Evolutionary conservation across 306 rosid species (phyloP).

Genomic region (Rosa multiflora): DNA sequence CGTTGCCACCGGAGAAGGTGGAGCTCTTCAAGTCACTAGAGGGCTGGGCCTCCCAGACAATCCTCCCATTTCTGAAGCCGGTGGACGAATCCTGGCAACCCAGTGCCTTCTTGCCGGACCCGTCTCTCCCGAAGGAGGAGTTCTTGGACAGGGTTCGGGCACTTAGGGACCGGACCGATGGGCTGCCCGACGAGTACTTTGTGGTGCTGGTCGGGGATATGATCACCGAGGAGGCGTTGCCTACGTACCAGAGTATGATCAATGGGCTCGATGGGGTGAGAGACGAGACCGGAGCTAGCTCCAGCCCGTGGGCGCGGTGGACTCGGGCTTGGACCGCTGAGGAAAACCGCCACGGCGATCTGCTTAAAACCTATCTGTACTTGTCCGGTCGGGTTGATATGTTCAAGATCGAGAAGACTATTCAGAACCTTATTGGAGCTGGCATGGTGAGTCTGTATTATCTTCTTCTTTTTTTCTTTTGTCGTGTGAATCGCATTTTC

Average conservation of each 20-base stretch:
- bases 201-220: conserved; percentile 71
- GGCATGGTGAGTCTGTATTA: conserved; percentile 57
- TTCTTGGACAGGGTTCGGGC: conserved; percentile 51
- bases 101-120: conserved; percentile 51
- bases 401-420: conserved; percentile 65
- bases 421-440: conserved; percentile 62
- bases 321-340: conserved; percentile 77
- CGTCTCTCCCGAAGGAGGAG: conserved; percentile 36
- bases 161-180: conserved; percentile 60
- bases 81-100: conserved; percentile 79
- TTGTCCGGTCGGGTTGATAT: conserved; percentile 85
- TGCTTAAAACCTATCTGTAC: conserved; percentile 63
- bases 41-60: conserved; percentile 48
- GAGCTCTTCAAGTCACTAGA: conserved; percentile 58
- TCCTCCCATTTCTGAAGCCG: conserved; percentile 59
- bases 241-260: conserved; percentile 73
- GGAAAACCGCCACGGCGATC: conserved; percentile 81
- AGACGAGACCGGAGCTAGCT: conserved; percentile 61
- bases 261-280: conserved; percentile 63
- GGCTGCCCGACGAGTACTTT: conserved; percentile 65
- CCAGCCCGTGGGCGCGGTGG: conserved; percentile 79
- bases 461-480: not conserved
- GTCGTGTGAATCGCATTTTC: not conserved
- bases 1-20: conserved; percentile 49
- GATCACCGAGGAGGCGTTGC: conserved; percentile 85